Conservation (phyloP, 768 basidiomycete genomes). For the Suillus placidus region DNA sequence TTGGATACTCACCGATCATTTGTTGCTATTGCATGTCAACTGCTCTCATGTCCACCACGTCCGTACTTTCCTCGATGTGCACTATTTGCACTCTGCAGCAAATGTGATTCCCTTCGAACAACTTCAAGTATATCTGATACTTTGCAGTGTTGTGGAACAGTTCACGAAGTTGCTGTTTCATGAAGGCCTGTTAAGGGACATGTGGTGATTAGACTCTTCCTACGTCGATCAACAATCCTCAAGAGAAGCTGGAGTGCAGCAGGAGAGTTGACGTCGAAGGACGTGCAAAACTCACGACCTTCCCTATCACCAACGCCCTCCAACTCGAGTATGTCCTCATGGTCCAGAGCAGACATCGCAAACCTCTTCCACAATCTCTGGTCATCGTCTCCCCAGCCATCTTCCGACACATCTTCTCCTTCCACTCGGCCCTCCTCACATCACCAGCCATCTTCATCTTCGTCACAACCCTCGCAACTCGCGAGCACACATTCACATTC, state of each 20-base stretch:
- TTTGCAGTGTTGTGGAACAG: neutral
- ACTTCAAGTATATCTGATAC: neutral
- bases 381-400: slow-evolving; percentile 47
- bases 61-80: neutral
- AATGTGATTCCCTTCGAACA: neutral
- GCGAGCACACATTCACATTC: too few relatives aligned
- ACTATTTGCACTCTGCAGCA: neutral
- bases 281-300: slow-evolving; percentile 13
- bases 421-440: slow-evolving; percentile 54
- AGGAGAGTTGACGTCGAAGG: too few relatives aligned
- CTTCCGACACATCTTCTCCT: slow-evolving; percentile 61
- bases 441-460: slow-evolving; percentile 43
- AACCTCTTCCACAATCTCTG: slow-evolving; percentile 44
- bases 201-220: neutral
- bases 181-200: neutral
- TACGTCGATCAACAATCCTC: too few relatives aligned
- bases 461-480: slow-evolving; percentile 27
- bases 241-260: too few relatives aligned
- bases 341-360: slow-evolving; percentile 42
- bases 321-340: slow-evolving; percentile 30
- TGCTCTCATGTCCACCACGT: neutral
- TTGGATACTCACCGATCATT: neutral
- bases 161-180: neutral
- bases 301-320: slow-evolving; percentile 26
- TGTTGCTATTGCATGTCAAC: neutral